A percentile compares a stretch with the other conserved stretches of the same genome.
phyloP scores from a whole-genome alignment of 2,329 filamentous ascomycete genomes.

The Aspergillus alliaceus region DNA sequence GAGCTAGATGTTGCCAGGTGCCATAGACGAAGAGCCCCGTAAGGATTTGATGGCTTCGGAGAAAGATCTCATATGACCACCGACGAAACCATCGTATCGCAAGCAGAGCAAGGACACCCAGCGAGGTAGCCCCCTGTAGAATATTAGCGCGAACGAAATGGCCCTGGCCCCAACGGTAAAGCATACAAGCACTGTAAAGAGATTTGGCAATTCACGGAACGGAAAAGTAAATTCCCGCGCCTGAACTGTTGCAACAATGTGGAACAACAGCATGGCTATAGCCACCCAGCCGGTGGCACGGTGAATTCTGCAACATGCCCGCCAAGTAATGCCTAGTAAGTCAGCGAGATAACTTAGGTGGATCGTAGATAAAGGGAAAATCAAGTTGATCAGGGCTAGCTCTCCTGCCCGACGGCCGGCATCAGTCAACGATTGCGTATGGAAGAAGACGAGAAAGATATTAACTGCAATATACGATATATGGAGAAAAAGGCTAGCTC shows the following conservation, averaged over 20 bases:
- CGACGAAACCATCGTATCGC: slow-evolving; percentile 20
- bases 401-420: slow-evolving; percentile 17
- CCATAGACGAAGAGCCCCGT: slow-evolving; percentile 20
- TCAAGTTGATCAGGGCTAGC: slow-evolving; percentile 24
- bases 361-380: slow-evolving; percentile 17
- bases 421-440: slow-evolving; percentile 7
- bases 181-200: slow-evolving; percentile 21
- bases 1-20: slow-evolving; percentile 22
- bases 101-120: slow-evolving; percentile 19
- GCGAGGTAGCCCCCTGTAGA: slow-evolving; percentile 13
- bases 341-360: too few relatives aligned
- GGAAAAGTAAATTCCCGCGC: slow-evolving; percentile 10
- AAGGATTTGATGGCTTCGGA: slow-evolving; percentile 22
- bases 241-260: slow-evolving; percentile 15
- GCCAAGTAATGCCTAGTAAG: slow-evolving; percentile 15
- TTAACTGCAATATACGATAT: slow-evolving; percentile 17
- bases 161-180: not conserved
- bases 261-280: slow-evolving; percentile 15
- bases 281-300: slow-evolving; percentile 21
- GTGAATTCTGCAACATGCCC: slow-evolving; percentile 18
- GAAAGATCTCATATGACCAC: slow-evolving; percentile 27
- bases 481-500: slow-evolving; percentile 14
- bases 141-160: slow-evolving; percentile 8
- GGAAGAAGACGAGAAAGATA: slow-evolving; percentile 19
- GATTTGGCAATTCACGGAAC: slow-evolving; percentile 8